Percentiles rank a stretch among this genome's conserved stretches.
These are phyloP conservation scores for Conoideocrella luteorostrata DNA, from an alignment of 2,329 filamentous ascomycete species.

Conservation along the genomic window DNA sequence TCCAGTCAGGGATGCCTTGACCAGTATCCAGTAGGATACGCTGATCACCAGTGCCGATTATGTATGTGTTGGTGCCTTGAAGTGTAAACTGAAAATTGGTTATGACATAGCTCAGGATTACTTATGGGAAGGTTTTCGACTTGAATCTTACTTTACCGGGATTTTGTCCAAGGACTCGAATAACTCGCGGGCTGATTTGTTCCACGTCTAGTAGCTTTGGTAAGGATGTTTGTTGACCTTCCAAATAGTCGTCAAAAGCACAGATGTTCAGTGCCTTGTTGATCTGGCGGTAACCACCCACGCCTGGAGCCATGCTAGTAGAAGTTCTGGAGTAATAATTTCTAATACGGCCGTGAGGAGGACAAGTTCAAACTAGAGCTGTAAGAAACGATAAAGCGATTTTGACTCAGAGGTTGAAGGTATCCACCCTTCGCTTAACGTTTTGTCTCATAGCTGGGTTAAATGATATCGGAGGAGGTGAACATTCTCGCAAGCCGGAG, in stretches of 20 bases:
- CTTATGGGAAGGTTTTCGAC: no score
- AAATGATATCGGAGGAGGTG: no score
- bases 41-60: constrained; percentile 56
- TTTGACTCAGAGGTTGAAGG: no score
- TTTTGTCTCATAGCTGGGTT: no score
- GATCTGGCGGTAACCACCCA: constrained; percentile 37
- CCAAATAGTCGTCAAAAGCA: constrained; percentile 42
- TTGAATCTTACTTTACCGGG: constrained; percentile 35
- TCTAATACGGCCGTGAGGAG: no score
- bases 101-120: no score
- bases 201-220: constrained; percentile 33
- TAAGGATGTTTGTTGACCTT: constrained; percentile 27
- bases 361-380: no score
- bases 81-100: constrained; percentile 36
- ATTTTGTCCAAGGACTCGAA: constrained; percentile 38
- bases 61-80: constrained; percentile 71
- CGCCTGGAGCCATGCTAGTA: no score
- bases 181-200: constrained; percentile 32
- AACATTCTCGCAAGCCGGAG: no score
- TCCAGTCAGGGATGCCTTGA: constrained; percentile 59
- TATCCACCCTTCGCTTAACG: no score
- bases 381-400: no score
- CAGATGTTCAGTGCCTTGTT: constrained; percentile 40
- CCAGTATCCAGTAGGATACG: constrained; percentile 69
- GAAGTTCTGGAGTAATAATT: no score